A percentile compares a stretch with the other conserved stretches of the same genome.
These are phyloP conservation scores for Conoideocrella luteorostrata DNA, from an alignment of 2,329 filamentous ascomycete genomes.

Conservation along the genomic window DNA sequence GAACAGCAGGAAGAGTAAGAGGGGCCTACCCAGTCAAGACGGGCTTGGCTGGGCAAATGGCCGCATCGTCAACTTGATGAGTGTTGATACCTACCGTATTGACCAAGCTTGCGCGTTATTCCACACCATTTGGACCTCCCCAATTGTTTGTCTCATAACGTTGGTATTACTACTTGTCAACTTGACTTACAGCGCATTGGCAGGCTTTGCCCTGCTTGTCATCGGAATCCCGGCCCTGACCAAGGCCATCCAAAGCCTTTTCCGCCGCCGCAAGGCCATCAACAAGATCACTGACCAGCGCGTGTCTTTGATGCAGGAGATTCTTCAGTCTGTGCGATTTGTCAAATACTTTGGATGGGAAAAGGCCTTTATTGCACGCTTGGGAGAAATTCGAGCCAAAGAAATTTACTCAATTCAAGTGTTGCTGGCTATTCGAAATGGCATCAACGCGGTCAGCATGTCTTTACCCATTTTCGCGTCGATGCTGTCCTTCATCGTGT, in stretches of 20 bases:
- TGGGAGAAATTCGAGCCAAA: slow-evolving; percentile 64
- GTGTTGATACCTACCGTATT: slow-evolving; percentile 86
- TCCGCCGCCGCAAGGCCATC: slow-evolving; percentile 68
- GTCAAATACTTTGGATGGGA: slow-evolving; percentile 99
- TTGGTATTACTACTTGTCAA: slow-evolving; percentile 79
- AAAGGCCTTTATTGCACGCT: slow-evolving; percentile 70
- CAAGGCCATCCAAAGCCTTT: slow-evolving; percentile 68
- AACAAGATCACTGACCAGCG: slow-evolving; percentile 93
- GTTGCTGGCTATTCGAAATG: slow-evolving; percentile 76
- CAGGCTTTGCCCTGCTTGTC: slow-evolving; percentile 78
- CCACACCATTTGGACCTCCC: slow-evolving; percentile 85
- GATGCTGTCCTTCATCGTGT: slow-evolving; percentile 90
- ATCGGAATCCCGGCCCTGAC: slow-evolving; percentile 73
- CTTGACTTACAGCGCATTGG: slow-evolving; percentile 79
- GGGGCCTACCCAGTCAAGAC: slow-evolving; percentile 42
- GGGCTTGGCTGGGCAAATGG: slow-evolving; percentile 88
- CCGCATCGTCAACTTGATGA: slow-evolving; percentile 88
- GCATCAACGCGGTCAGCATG: slow-evolving; percentile 76
- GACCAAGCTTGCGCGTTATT: slow-evolving; percentile 85
- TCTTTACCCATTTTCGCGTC: slow-evolving; percentile 89
- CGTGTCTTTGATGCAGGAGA: slow-evolving; percentile 87
- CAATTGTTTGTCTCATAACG: slow-evolving; percentile 71
- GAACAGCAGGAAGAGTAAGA: slow-evolving; percentile 33
- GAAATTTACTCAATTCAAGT: slow-evolving; percentile 84
- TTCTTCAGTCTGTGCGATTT: slow-evolving; percentile 82